Base-by-base conservation (phyloP, 805 yeast species). In the Ogataea kodamae region DNA sequence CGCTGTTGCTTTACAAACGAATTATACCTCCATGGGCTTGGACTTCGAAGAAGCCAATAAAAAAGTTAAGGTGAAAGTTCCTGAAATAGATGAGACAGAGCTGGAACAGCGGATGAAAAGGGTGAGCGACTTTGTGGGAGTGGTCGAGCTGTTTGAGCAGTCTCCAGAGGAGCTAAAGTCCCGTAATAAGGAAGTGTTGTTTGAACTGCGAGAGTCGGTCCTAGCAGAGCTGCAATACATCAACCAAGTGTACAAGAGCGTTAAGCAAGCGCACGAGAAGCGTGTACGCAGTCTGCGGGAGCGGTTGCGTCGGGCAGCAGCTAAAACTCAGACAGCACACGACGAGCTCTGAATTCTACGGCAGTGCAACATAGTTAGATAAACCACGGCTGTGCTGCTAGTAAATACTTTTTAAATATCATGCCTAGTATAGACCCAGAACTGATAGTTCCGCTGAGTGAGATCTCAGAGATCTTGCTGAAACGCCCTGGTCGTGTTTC, bases 11-110 rank as follows among this genome's bases (percentile, higher is more conserved):
- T 43, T 75, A 21, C 60, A 71, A 40, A 52, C 59, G 16, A 62
- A 64, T 24, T 77, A 64, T 48, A 65, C 67, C 3, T 62, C 61
- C 3, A 55, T 63, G 14, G 72, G 67, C 0, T 50, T 78, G 16
- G 74, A 78, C 46, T 75, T 70, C 40, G 74, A 70, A 20, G 65
- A 67, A 34, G 78, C 74, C 46, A 70, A 68, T 39, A 59, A 62
- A 21, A 66, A 71, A 40, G 51, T 76, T 28, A 67, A 65, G 33
- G 26, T 54, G 16, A 45, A 52, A n/a, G 39, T 42, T 9, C 54
- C 59, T 11, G 53, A 48, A 11, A 25, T 52, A 3, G 46, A 48
- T 6, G 57, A 54, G 33, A 39, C 37, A 9, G 54, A 59, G 8
- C 49, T 63, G 19, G 57, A 62, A 20, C 28, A 30, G 2, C 40